A percentile compares a stretch with the other conserved stretches of the same genome.
phyloP scores from a whole-genome alignment of 2,329 filamentous ascomycete genomes.

The Escovopsis sp. region DNA sequence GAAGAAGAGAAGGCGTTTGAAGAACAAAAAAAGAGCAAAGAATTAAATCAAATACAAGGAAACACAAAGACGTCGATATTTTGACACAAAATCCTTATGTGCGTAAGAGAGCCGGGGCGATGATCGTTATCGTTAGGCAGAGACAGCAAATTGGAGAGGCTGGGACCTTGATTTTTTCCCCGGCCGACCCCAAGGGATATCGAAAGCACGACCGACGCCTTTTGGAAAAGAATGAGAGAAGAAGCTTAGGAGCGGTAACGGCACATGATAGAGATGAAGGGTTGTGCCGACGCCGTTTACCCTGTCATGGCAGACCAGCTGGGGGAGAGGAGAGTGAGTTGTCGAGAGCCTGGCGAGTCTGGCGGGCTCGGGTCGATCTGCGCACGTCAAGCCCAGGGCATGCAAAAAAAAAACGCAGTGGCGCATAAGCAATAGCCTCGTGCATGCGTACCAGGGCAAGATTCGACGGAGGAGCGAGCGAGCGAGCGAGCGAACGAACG shows the following conservation, averaged over 20 bases:
- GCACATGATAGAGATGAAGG: conserved; percentile 4
- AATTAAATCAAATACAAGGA: not conserved
- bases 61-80: no score
- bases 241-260: not conserved
- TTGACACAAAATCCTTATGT: no score
- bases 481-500: not conserved
- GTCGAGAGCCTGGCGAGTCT: no score
- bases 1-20: not conserved
- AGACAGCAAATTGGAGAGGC: not conserved
- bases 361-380: conserved; percentile 1
- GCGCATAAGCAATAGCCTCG: not conserved
- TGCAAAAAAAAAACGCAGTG: not conserved
- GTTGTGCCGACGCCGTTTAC: conserved; percentile 1
- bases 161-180: not conserved
- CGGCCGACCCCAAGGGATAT: no score
- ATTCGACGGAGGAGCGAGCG: not conserved
- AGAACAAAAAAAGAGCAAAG: not conserved
- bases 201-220: not conserved
- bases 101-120: no score
- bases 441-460: not conserved
- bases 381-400: not conserved
- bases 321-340: conserved; percentile 3
- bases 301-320: conserved; percentile 4
- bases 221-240: not conserved
- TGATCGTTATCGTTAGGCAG: not conserved